phyloP scores from a whole-genome alignment of 1,139 yeast genomes.

The Scheffersomyces insectosa region DNA sequence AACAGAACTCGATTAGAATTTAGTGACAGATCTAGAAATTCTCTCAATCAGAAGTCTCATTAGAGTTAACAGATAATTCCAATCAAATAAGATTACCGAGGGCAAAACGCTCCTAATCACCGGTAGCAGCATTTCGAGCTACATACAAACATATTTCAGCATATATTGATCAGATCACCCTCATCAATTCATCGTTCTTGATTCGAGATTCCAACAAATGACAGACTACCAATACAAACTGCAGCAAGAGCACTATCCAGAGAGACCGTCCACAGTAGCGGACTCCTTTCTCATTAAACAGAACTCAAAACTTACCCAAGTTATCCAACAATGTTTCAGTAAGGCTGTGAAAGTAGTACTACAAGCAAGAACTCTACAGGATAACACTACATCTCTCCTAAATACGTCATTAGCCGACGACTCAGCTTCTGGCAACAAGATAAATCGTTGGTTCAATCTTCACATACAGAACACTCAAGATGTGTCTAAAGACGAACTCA shows the following conservation, averaged over 20 bases:
- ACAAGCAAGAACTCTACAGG: constrained; percentile 14
- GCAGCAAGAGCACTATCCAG: neutral
- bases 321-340: constrained; percentile 66
- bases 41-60: too few relatives aligned
- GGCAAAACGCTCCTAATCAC: too few relatives aligned
- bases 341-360: constrained; percentile 66
- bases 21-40: too few relatives aligned
- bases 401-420: constrained; percentile 2
- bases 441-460: constrained; percentile 70
- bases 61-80: too few relatives aligned
- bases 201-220: too few relatives aligned
- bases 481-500: constrained; percentile 54
- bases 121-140: too few relatives aligned
- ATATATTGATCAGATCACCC: too few relatives aligned
- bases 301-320: constrained; percentile 40
- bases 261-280: neutral
- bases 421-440: constrained; percentile 16
- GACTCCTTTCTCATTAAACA: constrained; percentile 16
- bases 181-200: too few relatives aligned
- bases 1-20: too few relatives aligned
- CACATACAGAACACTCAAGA: constrained; percentile 50
- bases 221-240: neutral
- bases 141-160: too few relatives aligned
- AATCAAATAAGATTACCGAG: too few relatives aligned
- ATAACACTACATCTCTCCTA: neutral